Evolutionary conservation across 2,329 filamentous ascomycete genomes (phyloP), one percentile per base, ranked within the genome.

Genomic region (Cercospora beticola): DNA sequence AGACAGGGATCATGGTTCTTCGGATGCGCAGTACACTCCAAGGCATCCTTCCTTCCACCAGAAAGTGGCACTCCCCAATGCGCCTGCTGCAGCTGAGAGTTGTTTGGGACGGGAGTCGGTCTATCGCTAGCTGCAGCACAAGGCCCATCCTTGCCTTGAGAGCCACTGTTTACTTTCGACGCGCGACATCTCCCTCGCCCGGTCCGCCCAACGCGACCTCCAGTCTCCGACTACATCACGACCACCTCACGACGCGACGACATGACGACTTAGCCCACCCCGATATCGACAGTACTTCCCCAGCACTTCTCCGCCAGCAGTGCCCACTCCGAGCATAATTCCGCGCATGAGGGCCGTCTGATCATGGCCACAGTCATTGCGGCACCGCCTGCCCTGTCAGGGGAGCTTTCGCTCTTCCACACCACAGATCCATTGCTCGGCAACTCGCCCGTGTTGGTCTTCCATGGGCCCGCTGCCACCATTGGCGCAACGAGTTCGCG

Each of bases 401-500:
- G 91, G 79, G 91, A 94, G 80, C 87, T 97, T 80, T 89, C 88
- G 78, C 91, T 97, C 76, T 98, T 96, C 85, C 91, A 96, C 82
- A 89, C 93, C 75, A 90, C 89, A 79, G 95, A 99, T 81, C 89
- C 92, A 70, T 84, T 94, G 73, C 89, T 96, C 66, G 90, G 90
- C 80, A 87, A 94, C 82, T 85, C 93, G 71, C 89, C 94, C 62
- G 85, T 98, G 74, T 86, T 98, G 74, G 86, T 97, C 80, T 97
- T 98, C 85, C 92, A 97, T 80, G 94, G 94, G 14, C 88, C 93
- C 16, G 76, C 78, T 5, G 72, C 78, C 28, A 94, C 94, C 58
- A 93, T 94, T 31, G 96, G 93, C 54, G 90, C 92, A 76, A 96
- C 97, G 81, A 94, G 91, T 82, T 97, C 94, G 71, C 91, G 95